Percentiles rank a stretch among this genome's conserved stretches.
phyloP scores from a whole-genome alignment of 441 rosid species.

The Cnidoscolus chayamansa region DNA sequence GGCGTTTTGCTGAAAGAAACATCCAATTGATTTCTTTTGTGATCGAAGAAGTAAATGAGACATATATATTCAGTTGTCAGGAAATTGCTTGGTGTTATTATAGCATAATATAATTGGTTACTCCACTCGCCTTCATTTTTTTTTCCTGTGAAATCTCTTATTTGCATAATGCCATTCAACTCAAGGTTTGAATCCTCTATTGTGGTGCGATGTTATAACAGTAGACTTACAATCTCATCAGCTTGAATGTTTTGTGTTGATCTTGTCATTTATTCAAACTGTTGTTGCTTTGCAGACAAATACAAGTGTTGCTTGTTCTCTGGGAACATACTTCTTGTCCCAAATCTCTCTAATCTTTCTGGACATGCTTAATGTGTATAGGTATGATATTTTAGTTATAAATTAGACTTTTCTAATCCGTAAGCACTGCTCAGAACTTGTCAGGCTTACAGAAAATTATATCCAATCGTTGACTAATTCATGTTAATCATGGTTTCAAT shows the following conservation, averaged over 20 bases:
- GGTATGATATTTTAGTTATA: conserved; percentile 39
- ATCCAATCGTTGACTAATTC: neutral
- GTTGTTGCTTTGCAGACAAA: conserved; percentile 70
- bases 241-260: neutral
- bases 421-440: neutral
- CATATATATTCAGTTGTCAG: too few relatives aligned
- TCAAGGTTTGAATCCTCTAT: neutral
- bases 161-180: too few relatives aligned
- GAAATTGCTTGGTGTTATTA: too few relatives aligned
- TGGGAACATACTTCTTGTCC: conserved; percentile 86
- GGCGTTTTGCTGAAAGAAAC: neutral
- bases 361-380: conserved; percentile 99
- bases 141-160: too few relatives aligned
- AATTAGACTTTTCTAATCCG: neutral
- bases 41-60: neutral
- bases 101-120: too few relatives aligned
- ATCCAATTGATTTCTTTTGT: neutral
- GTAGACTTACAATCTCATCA: neutral
- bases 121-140: neutral
- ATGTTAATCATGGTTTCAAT: conserved; percentile 14
- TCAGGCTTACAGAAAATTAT: neutral
- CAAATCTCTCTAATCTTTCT: conserved; percentile 90
- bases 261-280: conserved; percentile 1
- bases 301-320: conserved; percentile 93
- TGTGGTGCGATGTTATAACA: neutral